phyloP scores from a whole-genome alignment of 495 filamentous ascomycete genomes.

The Sphaerosporella brunnea region DNA sequence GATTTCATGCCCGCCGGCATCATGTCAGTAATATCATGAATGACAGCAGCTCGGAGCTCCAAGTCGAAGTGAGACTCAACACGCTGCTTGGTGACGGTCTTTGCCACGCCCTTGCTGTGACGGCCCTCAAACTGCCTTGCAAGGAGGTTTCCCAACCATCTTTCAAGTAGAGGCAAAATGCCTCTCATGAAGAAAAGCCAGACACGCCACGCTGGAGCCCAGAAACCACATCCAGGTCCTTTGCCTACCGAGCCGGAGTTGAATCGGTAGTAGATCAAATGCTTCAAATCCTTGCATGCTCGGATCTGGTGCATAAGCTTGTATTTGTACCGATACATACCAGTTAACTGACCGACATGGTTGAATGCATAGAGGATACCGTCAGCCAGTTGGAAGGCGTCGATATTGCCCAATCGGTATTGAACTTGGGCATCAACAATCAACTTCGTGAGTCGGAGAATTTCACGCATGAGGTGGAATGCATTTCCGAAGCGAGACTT shows the following conservation, averaged over 20 bases:
- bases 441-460: slow-evolving; percentile 89
- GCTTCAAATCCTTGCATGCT: slow-evolving; percentile 97
- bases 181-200: slow-evolving; percentile 99
- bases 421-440: slow-evolving; percentile 98
- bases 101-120: slow-evolving; percentile 97
- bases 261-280: slow-evolving; percentile 98
- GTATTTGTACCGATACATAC: slow-evolving; percentile 99
- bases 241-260: slow-evolving; percentile 96
- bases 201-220: slow-evolving; percentile 96
- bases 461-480: slow-evolving; percentile 98
- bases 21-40: slow-evolving; percentile 99
- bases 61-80: slow-evolving; percentile 98
- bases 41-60: slow-evolving; percentile 92
- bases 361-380: slow-evolving; percentile 99
- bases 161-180: slow-evolving; percentile 88
- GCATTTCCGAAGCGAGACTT: slow-evolving; percentile 99
- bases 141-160: slow-evolving; percentile 93
- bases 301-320: slow-evolving; percentile 99
- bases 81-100: slow-evolving; percentile 97
- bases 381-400: slow-evolving; percentile 96
- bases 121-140: slow-evolving; percentile 96
- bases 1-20: slow-evolving; percentile 99
- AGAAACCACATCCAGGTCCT: slow-evolving; percentile 96
- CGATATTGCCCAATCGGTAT: slow-evolving; percentile 94
- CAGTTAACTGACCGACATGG: slow-evolving; percentile 94